Evolutionary conservation across 2,329 filamentous ascomycete species (phyloP).

Genomic region (Colletotrichum sp.): DNA sequence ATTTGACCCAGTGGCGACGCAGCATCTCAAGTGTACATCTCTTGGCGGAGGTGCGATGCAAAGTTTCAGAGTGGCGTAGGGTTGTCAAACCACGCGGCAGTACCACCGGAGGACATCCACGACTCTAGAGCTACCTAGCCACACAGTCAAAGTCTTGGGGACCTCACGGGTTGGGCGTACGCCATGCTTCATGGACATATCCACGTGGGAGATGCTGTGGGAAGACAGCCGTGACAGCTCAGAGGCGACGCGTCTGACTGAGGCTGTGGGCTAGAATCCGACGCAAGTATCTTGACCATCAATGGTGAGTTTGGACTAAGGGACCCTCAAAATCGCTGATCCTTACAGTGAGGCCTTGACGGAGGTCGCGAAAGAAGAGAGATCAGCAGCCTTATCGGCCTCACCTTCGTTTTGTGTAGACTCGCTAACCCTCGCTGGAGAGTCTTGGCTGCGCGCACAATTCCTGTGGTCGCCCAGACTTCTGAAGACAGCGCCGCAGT

Average conservation of each 20-base stretch:
- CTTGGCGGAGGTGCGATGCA: background rate
- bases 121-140: background rate
- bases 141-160: background rate
- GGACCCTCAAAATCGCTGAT: background rate
- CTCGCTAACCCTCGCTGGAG: background rate
- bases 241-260: background rate
- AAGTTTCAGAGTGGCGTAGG: background rate
- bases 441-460: conserved; percentile 6
- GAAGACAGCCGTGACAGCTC: background rate
- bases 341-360: background rate
- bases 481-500: background rate
- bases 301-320: background rate
- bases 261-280: background rate
- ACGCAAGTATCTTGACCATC: background rate
- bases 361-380: background rate
- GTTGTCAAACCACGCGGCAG: background rate
- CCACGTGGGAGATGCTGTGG: background rate
- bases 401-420: background rate
- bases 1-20: background rate
- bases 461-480: background rate
- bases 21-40: background rate
- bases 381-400: background rate
- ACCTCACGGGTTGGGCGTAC: background rate
- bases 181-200: background rate
- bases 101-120: background rate